Evolutionary conservation across 306 rosid species (phyloP).

Genomic region (Rosa chinensis): DNA sequence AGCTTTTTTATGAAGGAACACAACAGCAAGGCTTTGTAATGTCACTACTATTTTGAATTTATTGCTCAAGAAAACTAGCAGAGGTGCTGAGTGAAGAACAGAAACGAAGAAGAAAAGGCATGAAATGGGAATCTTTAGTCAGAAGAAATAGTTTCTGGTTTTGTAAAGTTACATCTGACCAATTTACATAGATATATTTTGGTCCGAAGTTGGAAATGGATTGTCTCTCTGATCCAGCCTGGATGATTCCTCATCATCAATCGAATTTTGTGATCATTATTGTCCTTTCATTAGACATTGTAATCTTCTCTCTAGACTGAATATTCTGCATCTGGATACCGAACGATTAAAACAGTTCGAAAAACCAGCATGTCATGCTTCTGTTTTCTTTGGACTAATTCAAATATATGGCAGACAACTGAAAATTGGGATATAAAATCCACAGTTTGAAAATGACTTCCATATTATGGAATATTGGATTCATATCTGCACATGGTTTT

Average conservation of each 20-base stretch:
- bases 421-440: neutral
- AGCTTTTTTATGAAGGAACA: too few relatives aligned
- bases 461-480: neutral
- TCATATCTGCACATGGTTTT: neutral
- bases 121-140: neutral
- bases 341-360: constrained; percentile 16
- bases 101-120: neutral
- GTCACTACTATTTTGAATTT: neutral
- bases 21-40: neutral
- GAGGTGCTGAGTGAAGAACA: neutral
- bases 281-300: constrained; percentile 15
- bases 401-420: neutral
- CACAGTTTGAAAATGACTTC: constrained; percentile 12
- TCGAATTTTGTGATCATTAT: neutral
- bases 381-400: constrained; percentile 9
- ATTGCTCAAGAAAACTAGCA: neutral
- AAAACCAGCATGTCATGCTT: constrained; percentile 15
- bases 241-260: constrained; percentile 13
- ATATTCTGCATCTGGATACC: constrained; percentile 29
- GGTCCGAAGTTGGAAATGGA: constrained; percentile 2
- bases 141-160: neutral
- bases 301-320: constrained; percentile 26
- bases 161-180: neutral
- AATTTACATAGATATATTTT: neutral
- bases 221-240: constrained; percentile 1